Conservation (phyloP, 108 stramenopile species). For the Cylindrotheca closterium region DNA sequence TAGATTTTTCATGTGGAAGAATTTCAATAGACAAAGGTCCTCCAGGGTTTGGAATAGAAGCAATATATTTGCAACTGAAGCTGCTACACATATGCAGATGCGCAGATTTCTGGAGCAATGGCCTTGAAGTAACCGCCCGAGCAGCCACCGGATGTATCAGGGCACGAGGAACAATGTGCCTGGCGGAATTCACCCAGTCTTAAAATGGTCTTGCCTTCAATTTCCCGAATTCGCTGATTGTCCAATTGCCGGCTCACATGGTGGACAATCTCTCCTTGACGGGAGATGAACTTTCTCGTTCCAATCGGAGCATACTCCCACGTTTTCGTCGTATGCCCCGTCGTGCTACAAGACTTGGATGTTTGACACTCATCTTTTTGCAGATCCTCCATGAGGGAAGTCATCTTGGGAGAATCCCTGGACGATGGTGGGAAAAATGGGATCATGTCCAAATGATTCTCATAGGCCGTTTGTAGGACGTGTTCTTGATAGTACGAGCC, state of each 20-base stretch:
- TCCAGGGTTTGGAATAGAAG: too few relatives aligned
- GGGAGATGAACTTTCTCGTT: constrained; percentile 8
- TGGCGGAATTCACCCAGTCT: background rate
- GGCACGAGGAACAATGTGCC: constrained; percentile 22
- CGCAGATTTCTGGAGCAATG: constrained; percentile 17
- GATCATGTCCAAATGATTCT: constrained; percentile 24
- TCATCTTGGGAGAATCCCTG: too few relatives aligned
- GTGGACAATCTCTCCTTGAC: background rate
- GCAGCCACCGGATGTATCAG: background rate
- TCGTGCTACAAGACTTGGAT: background rate
- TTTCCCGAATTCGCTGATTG: constrained; percentile 4
- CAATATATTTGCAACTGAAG: too few relatives aligned
- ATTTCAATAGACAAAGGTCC: too few relatives aligned
- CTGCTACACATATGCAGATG: too few relatives aligned
- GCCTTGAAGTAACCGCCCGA: constrained; percentile 11
- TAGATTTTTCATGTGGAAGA: too few relatives aligned
- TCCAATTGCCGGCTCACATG: constrained; percentile 13
- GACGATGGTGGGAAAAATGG: constrained; percentile 24
- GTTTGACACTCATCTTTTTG: background rate
- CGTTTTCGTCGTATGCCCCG: background rate
- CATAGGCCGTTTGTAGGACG: constrained; percentile 20
- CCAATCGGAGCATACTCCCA: constrained; percentile 24
- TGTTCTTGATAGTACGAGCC: background rate
- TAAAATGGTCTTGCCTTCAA: constrained; percentile 19
- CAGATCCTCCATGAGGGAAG: constrained; percentile 18